These are phyloP conservation scores for Primulina huaijiensis DNA, from an alignment of 257 asterid species.

Conservation along the genomic window DNA sequence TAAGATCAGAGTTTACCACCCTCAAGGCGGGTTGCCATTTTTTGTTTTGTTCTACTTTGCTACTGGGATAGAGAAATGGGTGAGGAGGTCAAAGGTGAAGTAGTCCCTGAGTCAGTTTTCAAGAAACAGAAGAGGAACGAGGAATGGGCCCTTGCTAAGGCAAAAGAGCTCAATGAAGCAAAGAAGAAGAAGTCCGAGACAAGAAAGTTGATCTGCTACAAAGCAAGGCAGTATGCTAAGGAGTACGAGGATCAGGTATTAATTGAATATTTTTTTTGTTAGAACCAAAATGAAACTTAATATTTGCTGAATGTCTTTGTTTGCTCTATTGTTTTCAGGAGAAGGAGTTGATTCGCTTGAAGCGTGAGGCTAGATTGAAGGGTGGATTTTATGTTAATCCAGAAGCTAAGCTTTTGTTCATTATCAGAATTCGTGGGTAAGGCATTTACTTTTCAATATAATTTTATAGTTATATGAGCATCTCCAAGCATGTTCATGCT, in stretches of 20 bases:
- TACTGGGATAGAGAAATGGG: constrained; percentile 30
- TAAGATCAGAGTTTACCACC: background rate
- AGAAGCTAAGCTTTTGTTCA: constrained; percentile 61
- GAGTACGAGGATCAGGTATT: constrained; percentile 55
- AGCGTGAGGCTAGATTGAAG: constrained; percentile 79
- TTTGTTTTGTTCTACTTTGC: background rate
- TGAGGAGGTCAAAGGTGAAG: constrained; percentile 30
- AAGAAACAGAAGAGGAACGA: constrained; percentile 73
- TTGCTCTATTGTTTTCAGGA: constrained; percentile 30
- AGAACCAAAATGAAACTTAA: background rate
- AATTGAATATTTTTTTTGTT: background rate
- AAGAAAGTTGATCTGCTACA: constrained; percentile 47
- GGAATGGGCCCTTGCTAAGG: constrained; percentile 58
- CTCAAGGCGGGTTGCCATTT: background rate
- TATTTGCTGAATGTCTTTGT: background rate
- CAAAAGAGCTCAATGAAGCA: constrained; percentile 40
- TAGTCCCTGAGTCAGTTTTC: constrained; percentile 60
- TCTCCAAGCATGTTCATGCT: background rate
- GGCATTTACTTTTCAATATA: background rate
- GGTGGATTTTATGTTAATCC: constrained; percentile 81
- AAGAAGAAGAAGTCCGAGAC: constrained; percentile 51
- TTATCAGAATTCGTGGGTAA: constrained; percentile 73
- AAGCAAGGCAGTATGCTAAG: constrained; percentile 45
- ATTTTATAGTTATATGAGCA: background rate
- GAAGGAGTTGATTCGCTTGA: constrained; percentile 52